Evolutionary conservation across 2,329 filamentous ascomycete genomes (phyloP).

Genomic region (Fusarium sp.): DNA sequence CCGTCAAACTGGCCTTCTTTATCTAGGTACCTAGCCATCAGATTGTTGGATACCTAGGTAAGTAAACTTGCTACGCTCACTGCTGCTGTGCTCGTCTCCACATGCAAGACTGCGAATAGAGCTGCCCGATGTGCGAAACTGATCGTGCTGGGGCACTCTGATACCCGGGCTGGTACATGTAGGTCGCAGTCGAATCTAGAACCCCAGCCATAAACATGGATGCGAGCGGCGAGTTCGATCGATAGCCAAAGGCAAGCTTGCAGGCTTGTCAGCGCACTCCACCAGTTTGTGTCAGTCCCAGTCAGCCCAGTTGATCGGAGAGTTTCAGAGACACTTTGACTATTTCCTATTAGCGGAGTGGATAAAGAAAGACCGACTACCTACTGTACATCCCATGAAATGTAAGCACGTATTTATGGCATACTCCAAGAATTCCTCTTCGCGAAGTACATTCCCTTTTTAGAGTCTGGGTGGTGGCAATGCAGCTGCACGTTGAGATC

Average conservation of each 20-base stretch:
- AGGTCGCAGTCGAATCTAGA: constrained; percentile 1
- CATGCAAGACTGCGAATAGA: background rate
- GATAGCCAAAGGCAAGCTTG: background rate
- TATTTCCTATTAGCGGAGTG: background rate
- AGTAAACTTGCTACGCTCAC: background rate
- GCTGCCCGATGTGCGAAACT: background rate
- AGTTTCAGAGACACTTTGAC: constrained; percentile 7
- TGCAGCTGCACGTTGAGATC: constrained; percentile 26
- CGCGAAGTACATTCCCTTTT: constrained; percentile 28
- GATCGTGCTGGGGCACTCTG: background rate
- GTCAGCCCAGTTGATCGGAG: background rate
- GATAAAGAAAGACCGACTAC: constrained; percentile 1
- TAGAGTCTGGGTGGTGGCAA: constrained; percentile 26
- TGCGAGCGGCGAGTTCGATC: constrained; percentile 5
- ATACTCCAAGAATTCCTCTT: background rate
- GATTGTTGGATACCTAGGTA: background rate
- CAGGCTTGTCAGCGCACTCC: constrained; percentile 7
- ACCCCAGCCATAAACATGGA: constrained; percentile 13
- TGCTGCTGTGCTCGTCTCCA: background rate
- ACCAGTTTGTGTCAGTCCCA: constrained; percentile 19
- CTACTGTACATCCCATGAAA: background rate
- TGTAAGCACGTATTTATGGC: background rate
- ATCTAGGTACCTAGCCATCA: background rate
- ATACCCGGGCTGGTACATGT: background rate
- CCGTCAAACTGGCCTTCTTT: background rate